phyloP scores from a whole-genome alignment of 164 flowering plant species.

The Chloranthus sessilifolius region DNA sequence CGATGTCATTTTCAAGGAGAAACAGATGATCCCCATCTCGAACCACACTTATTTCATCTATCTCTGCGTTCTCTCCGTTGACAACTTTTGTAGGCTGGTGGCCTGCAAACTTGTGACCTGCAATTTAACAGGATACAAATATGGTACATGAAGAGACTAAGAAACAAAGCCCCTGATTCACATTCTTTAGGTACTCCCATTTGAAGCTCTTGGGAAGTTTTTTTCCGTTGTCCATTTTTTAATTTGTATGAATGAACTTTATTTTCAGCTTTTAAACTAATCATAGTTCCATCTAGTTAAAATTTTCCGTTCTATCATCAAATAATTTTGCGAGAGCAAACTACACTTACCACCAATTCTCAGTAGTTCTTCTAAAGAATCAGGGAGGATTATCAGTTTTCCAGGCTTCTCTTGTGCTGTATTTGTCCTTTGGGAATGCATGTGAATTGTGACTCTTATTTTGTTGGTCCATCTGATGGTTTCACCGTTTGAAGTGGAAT shows the following conservation, averaged over 20 bases:
- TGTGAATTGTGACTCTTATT: conserved; percentile 77
- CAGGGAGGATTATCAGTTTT: conserved; percentile 71
- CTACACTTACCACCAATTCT: conserved; percentile 59
- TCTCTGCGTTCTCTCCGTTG: conserved; percentile 71
- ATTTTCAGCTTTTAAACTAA: no score
- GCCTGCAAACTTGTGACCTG: conserved; percentile 83
- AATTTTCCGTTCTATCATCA: conserved; percentile 23
- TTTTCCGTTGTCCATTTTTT: not conserved
- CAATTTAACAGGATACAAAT: conserved; percentile 31
- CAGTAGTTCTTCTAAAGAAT: conserved; percentile 71
- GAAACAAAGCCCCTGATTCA: conserved; percentile 4
- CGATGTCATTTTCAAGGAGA: conserved; percentile 35
- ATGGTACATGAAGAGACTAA: conserved; percentile 17
- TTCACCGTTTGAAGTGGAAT: conserved; percentile 20
- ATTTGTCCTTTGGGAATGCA: conserved; percentile 24
- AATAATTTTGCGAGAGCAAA: conserved; percentile 11
- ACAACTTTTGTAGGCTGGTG: conserved; percentile 49
- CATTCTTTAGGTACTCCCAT: not conserved
- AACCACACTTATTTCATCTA: conserved; percentile 67
- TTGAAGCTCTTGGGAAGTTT: not conserved
- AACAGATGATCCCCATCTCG: conserved; percentile 86
- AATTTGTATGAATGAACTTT: not conserved
- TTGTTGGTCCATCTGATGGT: conserved; percentile 23
- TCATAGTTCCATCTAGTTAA: not conserved
- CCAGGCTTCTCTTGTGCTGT: conserved; percentile 30